phyloP scores from a whole-genome alignment of 148 eudicot genomes.

The Cornus controversa region DNA sequence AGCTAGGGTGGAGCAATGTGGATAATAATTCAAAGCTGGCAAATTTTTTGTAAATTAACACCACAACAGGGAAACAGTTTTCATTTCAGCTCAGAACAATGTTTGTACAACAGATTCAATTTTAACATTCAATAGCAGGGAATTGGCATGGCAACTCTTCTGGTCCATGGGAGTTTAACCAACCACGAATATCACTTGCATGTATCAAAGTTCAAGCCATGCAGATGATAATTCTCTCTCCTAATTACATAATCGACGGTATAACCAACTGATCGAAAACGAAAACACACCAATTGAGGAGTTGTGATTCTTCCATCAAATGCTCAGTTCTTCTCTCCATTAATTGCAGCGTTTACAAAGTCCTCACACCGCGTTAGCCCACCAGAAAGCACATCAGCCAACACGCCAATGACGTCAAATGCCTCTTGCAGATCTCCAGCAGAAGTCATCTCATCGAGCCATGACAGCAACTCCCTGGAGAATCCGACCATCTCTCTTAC shows the following conservation, averaged over 20 bases:
- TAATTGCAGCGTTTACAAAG: slow-evolving; percentile 73
- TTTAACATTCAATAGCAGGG: too few species aligned
- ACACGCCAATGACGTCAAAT: slow-evolving; percentile 77
- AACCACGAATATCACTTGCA: background rate
- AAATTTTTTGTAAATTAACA: too few species aligned
- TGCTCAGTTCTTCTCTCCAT: slow-evolving; percentile 57
- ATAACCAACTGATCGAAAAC: background rate
- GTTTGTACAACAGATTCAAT: slow-evolving; percentile 8
- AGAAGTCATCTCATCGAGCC: slow-evolving; percentile 77
- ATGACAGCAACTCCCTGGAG: slow-evolving; percentile 72
- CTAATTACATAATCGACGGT: background rate
- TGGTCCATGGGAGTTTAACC: background rate
- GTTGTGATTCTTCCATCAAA: background rate
- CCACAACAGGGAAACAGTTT: background rate
- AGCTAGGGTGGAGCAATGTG: too few species aligned
- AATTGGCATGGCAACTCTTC: background rate
- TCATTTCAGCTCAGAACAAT: background rate
- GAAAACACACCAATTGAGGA: too few species aligned
- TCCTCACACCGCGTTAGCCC: slow-evolving; percentile 78
- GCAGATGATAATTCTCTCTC: background rate
- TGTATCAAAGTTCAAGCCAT: background rate
- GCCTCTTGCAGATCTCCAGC: slow-evolving; percentile 83
- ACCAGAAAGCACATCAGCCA: slow-evolving; percentile 70
- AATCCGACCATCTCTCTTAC: slow-evolving; percentile 84
- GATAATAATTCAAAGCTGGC: too few species aligned